A percentile compares a stretch with the other conserved stretches of the same genome.
These are phyloP conservation scores for Sporothrix protearum DNA, from an alignment of 2,329 filamentous ascomycete species.

Conservation along the genomic window DNA sequence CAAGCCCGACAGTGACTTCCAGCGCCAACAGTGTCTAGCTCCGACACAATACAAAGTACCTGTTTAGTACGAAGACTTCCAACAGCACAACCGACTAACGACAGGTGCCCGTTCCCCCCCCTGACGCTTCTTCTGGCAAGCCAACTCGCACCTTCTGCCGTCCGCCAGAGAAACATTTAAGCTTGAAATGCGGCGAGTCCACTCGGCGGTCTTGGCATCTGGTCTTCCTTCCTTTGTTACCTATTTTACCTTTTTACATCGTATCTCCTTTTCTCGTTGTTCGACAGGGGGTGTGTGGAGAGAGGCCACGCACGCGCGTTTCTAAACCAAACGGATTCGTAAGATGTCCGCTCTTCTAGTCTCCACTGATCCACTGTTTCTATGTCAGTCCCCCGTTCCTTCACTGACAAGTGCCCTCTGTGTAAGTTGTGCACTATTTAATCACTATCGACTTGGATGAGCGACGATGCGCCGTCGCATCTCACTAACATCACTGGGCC, in stretches of 20 bases:
- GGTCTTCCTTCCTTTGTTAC: neutral
- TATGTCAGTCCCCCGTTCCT: neutral
- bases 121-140: neutral
- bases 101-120: neutral
- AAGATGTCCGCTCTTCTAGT: slow-evolving; percentile 4
- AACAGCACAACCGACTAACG: neutral
- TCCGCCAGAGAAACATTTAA: slow-evolving; percentile 27
- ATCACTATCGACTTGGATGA: slow-evolving; percentile 1
- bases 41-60: too few relatives aligned
- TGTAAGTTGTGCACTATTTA: neutral
- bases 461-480: neutral
- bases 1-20: neutral
- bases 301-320: slow-evolving; percentile 12
- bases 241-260: neutral
- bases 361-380: slow-evolving; percentile 2
- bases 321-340: slow-evolving; percentile 11
- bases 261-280: neutral
- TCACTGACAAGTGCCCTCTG: neutral
- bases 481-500: neutral
- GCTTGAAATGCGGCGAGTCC: slow-evolving; percentile 33
- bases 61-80: too few relatives aligned
- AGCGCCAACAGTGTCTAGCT: neutral
- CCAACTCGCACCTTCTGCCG: neutral
- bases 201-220: slow-evolving; percentile 26
- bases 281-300: neutral